A percentile compares a stretch with the other conserved stretches of the same genome.
Evolutionary conservation across 1,139 yeast species (phyloP).

Genomic region (Nakaseomyces glabratus): DNA sequence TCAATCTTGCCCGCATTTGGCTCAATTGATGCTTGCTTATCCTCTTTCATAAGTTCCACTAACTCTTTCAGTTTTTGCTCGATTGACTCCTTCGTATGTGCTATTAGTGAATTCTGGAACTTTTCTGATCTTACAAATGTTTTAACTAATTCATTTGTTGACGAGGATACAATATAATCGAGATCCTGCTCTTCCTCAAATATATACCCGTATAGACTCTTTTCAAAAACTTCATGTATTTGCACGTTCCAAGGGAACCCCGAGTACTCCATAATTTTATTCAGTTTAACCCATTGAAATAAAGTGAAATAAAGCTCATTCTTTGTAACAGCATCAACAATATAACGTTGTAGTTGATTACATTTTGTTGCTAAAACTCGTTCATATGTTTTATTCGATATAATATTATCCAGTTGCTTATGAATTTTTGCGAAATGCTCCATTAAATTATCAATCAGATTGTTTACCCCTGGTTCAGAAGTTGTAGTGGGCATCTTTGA

Average conservation of each 20-base stretch:
- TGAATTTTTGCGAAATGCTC: background rate
- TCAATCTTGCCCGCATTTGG: background rate
- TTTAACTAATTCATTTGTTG: background rate
- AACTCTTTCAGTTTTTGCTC: background rate
- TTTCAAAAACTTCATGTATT: background rate
- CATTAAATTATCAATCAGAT: conserved; percentile 6
- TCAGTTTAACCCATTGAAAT: conserved; percentile 12
- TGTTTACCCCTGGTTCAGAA: conserved; percentile 8
- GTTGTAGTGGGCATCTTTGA: conserved; percentile 12
- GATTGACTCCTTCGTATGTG: conserved; percentile 1
- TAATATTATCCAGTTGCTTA: background rate
- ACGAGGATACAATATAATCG: background rate
- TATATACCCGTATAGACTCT: background rate
- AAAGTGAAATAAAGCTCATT: conserved; percentile 8
- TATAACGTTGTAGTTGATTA: conserved; percentile 2
- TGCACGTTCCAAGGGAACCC: background rate
- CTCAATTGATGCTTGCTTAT: background rate
- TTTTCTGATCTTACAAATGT: background rate
- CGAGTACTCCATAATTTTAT: conserved; percentile 8
- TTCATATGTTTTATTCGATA: background rate
- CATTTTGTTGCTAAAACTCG: conserved; percentile 4
- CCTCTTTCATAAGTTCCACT: background rate
- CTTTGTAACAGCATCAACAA: conserved; percentile 5
- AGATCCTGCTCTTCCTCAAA: conserved; percentile 4
- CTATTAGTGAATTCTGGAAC: background rate